Evolutionary conservation across 2,329 filamentous ascomycete genomes (phyloP), one percentile per base, ranked within the genome.

Genomic region (Pseudogymnoascus sp.): DNA sequence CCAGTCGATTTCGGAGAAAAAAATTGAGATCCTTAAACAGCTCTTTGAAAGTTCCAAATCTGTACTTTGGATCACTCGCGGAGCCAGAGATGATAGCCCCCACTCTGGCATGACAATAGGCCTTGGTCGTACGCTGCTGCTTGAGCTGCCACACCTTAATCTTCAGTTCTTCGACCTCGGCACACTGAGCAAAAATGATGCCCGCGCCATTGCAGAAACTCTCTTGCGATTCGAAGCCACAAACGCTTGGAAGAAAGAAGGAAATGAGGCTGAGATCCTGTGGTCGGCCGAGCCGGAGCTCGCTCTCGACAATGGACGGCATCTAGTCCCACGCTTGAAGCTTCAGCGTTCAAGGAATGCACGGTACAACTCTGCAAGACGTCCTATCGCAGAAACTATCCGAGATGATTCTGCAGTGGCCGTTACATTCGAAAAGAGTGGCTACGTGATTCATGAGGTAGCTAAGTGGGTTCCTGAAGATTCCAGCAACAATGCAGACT

Each of bases 61-160:
- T 9, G 14, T 68, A 11, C 59, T 69, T n/a, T 69, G 67, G 67
- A 30, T 68, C 11, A 67, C 65, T 2, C 28, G 57, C 12, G 63
- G 62, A 22, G 14, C 14, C 8, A 9, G 30, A 39, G 16, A 18
- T 2, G 60, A 64, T 11, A 30, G 66, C 6, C 67, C 67, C 3
- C 65, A 64, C 34, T 58, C 62, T 2, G 60, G 50, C 6, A 64
- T 64, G 62, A 61, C 16, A 11, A 20, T 67, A 38, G 66, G 63
- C 2, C 35, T 68, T 20, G 32, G n/a, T 1, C 61, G 66, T 3
- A 37, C 35, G 16, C n/a, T 63, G 3, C 8, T 32, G 3, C 18
- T 30, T 3, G 66, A 69, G 38, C n/a, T 47, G 4, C 64, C 65
- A 12, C 20, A 65, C 9, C 12, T 68, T 5, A 2, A 12, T 1